Conservation (phyloP, 139 green algal species). For the Raphidocelis subcapitata region DNA sequence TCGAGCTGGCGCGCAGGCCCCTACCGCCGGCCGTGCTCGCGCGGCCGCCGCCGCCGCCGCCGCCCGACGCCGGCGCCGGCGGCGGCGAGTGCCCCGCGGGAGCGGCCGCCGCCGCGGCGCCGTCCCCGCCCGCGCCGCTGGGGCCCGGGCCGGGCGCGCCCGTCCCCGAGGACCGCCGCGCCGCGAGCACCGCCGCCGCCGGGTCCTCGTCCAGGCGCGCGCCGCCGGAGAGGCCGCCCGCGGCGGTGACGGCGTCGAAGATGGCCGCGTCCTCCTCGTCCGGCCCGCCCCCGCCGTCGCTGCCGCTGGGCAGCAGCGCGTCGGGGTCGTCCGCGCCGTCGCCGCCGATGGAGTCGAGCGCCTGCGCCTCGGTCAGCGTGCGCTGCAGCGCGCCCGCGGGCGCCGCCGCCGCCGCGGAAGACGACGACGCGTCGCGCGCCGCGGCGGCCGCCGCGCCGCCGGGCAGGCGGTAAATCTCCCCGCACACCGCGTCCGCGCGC, state of each 20-base stretch:
- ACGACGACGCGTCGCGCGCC: too few species aligned
- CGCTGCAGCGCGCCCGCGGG: constrained; percentile 18
- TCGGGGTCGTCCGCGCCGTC: neutral
- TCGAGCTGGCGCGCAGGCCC: too few species aligned
- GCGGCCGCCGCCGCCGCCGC: too few species aligned
- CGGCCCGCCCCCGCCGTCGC: neutral
- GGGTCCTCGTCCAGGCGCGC: neutral
- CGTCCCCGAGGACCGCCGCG: neutral
- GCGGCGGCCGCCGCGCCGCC: neutral
- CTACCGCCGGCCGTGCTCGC: too few species aligned
- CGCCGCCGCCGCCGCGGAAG: too few species aligned
- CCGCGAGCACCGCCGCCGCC: neutral
- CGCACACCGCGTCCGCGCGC: constrained; percentile 58
- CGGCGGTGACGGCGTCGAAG: constrained; percentile 1
- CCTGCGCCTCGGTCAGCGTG: neutral
- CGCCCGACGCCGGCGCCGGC: too few species aligned
- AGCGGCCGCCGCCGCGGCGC: too few species aligned
- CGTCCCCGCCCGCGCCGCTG: constrained; percentile 4
- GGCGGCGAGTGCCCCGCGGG: too few species aligned
- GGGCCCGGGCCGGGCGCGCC: neutral
- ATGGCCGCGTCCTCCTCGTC: constrained; percentile 28
- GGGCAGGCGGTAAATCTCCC: constrained; percentile 46
- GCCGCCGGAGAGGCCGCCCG: too few species aligned
- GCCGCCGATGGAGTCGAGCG: neutral
- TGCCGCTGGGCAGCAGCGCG: too few species aligned